Base-by-base conservation (phyloP, 176 grass and related monocot genomes). In the Avena eriantha region DNA sequence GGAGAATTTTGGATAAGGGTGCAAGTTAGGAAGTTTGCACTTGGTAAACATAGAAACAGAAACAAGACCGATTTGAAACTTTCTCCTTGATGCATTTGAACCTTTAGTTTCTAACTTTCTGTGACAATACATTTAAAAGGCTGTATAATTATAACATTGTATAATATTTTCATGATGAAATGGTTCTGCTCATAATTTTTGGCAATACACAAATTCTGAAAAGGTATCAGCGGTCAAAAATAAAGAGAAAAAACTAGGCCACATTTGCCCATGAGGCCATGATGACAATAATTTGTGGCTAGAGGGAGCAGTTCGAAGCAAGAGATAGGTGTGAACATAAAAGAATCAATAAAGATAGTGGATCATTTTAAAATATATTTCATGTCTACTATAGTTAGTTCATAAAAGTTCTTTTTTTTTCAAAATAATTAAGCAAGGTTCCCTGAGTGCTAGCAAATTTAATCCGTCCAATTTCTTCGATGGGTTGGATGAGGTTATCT, bases 171-270 rank as follows among this genome's bases (percentile, higher is more conserved):
- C 14, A 47, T 67, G 45, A 67, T n/a, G 61, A 43, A 6, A 14
- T 26, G 11, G 12, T 34, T 67, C 59, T 49, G 48, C 43, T 67
- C 78, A 48, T 45, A 81, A 8, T 66, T 66, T 49, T 67, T 65
- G 21, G 5, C 58, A 60, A 49, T 29, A 49, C 23, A 46, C 22
- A 74, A 74, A 48, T 76, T 51, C 48, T 67, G 64, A 21, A 67
- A 80, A 80, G 43, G 31, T 81, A 81, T 64, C 43, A 81, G 21
- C 21, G 17, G 79, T 67, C 17, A 67, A 33, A 67, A 18, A 34
- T 76, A 1, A 51, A 60, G 61, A 15, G 19, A 16, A 54, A 53
- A 49, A n/a, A 15, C 7, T 50, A 66, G 43, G 41, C 78, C 36
- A 47, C 36, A 47, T 64, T 14, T 58, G 46, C 64, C 57, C 39